These are phyloP conservation scores for Nannizziopsis barbatae DNA, from an alignment of 2,329 filamentous ascomycete genomes.

Conservation along the genomic window DNA sequence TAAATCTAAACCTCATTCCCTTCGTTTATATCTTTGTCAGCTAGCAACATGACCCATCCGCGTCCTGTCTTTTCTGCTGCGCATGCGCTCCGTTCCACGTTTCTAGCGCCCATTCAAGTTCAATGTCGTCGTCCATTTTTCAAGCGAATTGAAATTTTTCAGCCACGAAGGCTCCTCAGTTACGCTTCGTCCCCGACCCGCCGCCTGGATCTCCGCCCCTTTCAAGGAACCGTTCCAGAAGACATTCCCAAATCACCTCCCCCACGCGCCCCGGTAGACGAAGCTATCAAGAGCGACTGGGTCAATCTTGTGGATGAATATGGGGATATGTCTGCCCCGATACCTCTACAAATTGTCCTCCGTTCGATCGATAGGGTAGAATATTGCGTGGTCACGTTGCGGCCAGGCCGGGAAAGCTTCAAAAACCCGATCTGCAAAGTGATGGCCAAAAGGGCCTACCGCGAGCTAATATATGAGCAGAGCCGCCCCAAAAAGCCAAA, in stretches of 20 bases:
- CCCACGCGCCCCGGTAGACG: conserved; percentile 21
- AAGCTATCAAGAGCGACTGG: conserved; percentile 24
- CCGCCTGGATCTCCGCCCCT: neutral
- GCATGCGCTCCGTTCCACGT: conserved; percentile 12
- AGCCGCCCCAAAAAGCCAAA: neutral
- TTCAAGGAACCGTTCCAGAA: no score
- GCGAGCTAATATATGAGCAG: conserved; percentile 20
- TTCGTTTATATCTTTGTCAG: neutral
- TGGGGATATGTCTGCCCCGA: conserved; percentile 24
- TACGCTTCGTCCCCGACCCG: neutral
- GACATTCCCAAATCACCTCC: conserved; percentile 3
- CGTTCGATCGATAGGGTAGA: conserved; percentile 38
- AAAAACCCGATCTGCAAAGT: conserved; percentile 58
- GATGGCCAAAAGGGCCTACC: conserved; percentile 45
- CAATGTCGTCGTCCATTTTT: neutral
- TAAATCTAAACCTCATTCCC: neutral
- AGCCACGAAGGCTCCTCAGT: neutral
- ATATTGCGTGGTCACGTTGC: conserved; percentile 43
- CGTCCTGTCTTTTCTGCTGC: conserved; percentile 12
- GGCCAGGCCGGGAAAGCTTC: conserved; percentile 20
- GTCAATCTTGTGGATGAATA: conserved; percentile 29
- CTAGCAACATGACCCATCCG: conserved; percentile 6
- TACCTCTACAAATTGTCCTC: conserved; percentile 28
- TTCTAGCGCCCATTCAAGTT: neutral
- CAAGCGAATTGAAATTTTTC: neutral